These are phyloP conservation scores for Starmerella bombicola DNA, from an alignment of 805 yeast genomes.

Conservation along the genomic window DNA sequence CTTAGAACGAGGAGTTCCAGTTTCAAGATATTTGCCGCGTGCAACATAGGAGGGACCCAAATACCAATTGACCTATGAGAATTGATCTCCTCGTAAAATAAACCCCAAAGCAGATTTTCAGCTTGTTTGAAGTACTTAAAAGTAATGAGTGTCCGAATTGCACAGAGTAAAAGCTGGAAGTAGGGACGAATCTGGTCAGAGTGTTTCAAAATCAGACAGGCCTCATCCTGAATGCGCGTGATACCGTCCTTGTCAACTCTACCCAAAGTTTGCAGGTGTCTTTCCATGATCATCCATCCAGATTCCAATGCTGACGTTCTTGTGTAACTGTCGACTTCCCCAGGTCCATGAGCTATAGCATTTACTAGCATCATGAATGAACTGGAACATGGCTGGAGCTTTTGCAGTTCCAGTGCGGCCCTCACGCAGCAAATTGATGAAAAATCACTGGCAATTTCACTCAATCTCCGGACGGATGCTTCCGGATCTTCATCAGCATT, in stretches of 20 bases:
- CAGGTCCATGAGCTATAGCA: background rate
- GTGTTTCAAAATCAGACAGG: background rate
- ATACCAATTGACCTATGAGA: background rate
- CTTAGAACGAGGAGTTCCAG: background rate
- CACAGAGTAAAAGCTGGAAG: background rate
- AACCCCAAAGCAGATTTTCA: background rate
- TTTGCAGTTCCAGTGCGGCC: slow-evolving; percentile 9
- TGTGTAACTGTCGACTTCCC: slow-evolving; percentile 1
- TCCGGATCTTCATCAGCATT: background rate
- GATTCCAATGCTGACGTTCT: background rate
- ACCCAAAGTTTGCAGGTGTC: background rate
- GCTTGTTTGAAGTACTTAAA: background rate
- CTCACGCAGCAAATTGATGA: background rate
- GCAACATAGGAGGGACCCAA: background rate
- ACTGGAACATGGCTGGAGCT: background rate
- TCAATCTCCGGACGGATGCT: slow-evolving; percentile 1
- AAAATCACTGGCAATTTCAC: slow-evolving; percentile 1
- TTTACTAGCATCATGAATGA: background rate
- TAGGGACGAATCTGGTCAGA: background rate
- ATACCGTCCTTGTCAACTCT: background rate
- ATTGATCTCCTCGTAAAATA: background rate
- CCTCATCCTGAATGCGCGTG: background rate
- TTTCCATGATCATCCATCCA: background rate
- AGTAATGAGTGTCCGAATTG: background rate
- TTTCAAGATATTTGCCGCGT: background rate